Evolutionary conservation across 2,329 filamentous ascomycete genomes (phyloP), one percentile per base, ranked within the genome.

Genomic region (Penicillium concentricum): DNA sequence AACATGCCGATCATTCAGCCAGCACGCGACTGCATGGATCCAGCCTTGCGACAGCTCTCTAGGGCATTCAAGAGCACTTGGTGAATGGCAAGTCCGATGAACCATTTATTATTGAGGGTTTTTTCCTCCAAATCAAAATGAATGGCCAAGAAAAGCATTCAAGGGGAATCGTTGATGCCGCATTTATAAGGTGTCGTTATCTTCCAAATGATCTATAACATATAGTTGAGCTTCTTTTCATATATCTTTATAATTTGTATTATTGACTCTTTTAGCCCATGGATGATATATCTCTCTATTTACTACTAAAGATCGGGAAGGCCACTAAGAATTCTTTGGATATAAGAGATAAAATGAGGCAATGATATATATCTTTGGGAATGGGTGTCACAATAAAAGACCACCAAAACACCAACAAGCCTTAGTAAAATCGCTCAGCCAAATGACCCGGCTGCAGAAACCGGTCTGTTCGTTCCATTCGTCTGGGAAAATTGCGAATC

Each of bases 381-480:
- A 6, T 26, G 44, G 44, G 44, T 35, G 37, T 47, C 44, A 45
- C 12, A 26, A 15, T 6, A 24, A 22, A 22, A 13, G 6, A 47
- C 4, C n/a, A 13, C 13, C 16, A 20, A 24, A 35, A 18, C 22
- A 30, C 42, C 8, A 44, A 35, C 15, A 5, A 30, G 5, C 6
- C 22, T 5, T 16, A 7, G 16, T 15, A 49, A 30, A 15, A n/a
- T 16, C 5, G 5, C 7, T 32, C 18, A 50, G 5, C 30, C 28
- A 24, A 42, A 34, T 20, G 37, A 32, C 4, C 30, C 10, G n/a
- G 37, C 37, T 12, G 26, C 37, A 41, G 47, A 50, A 6, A 34
- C 37, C 8, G 37, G 26, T 57, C 37, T 60, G 54, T 56, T 43
- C 46, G 35, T 51, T 41, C 42, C 48, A 32, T 48, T 45, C 41